Percentiles rank a stretch among this genome's conserved stretches.
phyloP scores from a whole-genome alignment of 2,329 filamentous ascomycete species.

The Catunica adiposa region DNA sequence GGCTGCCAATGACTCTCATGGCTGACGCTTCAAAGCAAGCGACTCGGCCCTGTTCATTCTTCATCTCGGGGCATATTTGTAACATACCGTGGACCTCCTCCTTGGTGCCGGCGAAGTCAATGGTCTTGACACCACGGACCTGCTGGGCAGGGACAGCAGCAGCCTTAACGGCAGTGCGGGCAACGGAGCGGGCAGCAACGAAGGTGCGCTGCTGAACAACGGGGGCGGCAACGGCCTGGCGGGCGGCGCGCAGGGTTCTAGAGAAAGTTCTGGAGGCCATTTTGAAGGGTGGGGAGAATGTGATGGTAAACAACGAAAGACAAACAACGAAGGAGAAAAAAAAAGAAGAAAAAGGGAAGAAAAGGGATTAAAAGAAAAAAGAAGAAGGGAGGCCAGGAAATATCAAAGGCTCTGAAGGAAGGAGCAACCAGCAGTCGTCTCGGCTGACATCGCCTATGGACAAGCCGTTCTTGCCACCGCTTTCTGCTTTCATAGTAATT shows the following conservation, averaged over 20 bases:
- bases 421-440: slow-evolving; percentile 4
- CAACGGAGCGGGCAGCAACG: slow-evolving; percentile 40
- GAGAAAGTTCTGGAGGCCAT: slow-evolving; percentile 68
- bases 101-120: slow-evolving; percentile 92
- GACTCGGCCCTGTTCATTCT: too few species aligned
- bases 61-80: background rate
- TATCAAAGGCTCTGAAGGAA: slow-evolving; percentile 4
- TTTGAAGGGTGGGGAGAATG: slow-evolving; percentile 20
- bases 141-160: slow-evolving; percentile 43
- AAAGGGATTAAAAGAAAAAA: slow-evolving; percentile 5
- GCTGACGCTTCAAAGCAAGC: too few species aligned
- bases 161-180: slow-evolving; percentile 36
- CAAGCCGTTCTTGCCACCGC: slow-evolving; percentile 1
- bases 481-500: too few species aligned
- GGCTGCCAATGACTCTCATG: too few species aligned
- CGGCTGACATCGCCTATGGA: background rate
- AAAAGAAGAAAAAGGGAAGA: slow-evolving; percentile 2
- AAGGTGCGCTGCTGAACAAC: slow-evolving; percentile 46
- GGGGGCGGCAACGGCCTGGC: slow-evolving; percentile 42
- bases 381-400: slow-evolving; percentile 8
- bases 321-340: slow-evolving; percentile 9
- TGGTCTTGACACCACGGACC: slow-evolving; percentile 86
- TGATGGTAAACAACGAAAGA: slow-evolving; percentile 16
- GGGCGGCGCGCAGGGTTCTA: slow-evolving; percentile 47
- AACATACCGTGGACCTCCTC: slow-evolving; percentile 79